Percentiles rank a stretch among this genome's conserved stretches.
These are phyloP conservation scores for Venturiaceae sp. DNA, from an alignment of 2,329 filamentous ascomycete genomes.

Conservation along the genomic window DNA sequence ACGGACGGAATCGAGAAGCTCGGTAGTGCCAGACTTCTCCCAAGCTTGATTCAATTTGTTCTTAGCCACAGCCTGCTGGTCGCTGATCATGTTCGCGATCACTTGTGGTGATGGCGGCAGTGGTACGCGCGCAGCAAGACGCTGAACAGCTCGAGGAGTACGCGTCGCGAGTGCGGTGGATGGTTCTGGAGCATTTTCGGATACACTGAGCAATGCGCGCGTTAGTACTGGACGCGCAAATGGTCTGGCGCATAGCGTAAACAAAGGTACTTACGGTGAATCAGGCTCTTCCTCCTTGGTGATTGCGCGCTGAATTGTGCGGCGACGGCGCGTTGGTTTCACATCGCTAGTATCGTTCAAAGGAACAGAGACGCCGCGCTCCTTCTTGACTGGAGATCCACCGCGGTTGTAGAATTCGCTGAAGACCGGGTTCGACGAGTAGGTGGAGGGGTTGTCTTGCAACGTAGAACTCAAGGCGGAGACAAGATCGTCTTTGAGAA, in stretches of 20 bases:
- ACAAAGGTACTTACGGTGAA: conserved; percentile 4
- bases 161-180: conserved; percentile 12
- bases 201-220: conserved; percentile 9
- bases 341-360: conserved; percentile 11
- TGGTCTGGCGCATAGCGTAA: conserved; percentile 1
- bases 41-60: conserved; percentile 55
- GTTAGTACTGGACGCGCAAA: neutral
- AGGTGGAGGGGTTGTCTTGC: conserved; percentile 55
- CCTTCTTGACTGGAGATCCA: conserved; percentile 44
- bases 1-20: conserved; percentile 56
- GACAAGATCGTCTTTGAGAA: conserved; percentile 75
- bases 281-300: conserved; percentile 13
- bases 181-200: conserved; percentile 7
- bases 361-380: conserved; percentile 26
- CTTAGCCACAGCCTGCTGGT: conserved; percentile 51
- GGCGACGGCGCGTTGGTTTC: conserved; percentile 6
- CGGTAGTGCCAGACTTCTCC: conserved; percentile 55
- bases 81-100: conserved; percentile 66
- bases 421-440: conserved; percentile 55
- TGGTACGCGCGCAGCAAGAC: conserved; percentile 48
- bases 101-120: conserved; percentile 72
- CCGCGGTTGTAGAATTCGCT: conserved; percentile 67
- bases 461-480: conserved; percentile 64
- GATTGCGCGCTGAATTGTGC: neutral
- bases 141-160: conserved; percentile 24